Conservation (phyloP, 495 filamentous ascomycete genomes). For the Tuber umbilicatum region DNA sequence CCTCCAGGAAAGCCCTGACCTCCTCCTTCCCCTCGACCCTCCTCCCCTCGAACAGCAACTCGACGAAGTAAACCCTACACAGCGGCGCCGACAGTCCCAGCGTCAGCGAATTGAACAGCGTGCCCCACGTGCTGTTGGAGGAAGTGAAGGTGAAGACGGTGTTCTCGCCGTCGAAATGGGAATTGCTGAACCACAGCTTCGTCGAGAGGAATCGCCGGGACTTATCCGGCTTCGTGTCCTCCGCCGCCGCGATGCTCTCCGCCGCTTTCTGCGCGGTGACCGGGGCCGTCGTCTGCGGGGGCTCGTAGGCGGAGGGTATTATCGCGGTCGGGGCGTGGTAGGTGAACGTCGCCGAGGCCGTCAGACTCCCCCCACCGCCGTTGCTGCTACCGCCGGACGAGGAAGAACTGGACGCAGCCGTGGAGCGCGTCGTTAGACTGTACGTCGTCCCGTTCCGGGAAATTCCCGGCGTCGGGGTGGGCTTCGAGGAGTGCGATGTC, state of each 20-base stretch:
- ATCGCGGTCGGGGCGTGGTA: slow-evolving; percentile 10
- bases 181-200: slow-evolving; percentile 20
- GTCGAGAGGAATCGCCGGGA: slow-evolving; percentile 27
- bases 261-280: slow-evolving; percentile 6
- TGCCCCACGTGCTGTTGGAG: slow-evolving; percentile 25
- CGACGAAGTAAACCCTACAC: slow-evolving; percentile 32
- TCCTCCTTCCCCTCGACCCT: slow-evolving; percentile 12
- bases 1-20: slow-evolving; percentile 14
- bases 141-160: slow-evolving; percentile 29
- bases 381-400: background rate
- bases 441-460: slow-evolving; percentile 11
- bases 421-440: slow-evolving; percentile 11
- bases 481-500: background rate
- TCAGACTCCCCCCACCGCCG: background rate
- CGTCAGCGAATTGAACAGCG: slow-evolving; percentile 25
- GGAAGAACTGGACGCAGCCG: slow-evolving; percentile 10
- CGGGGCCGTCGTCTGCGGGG: slow-evolving; percentile 3
- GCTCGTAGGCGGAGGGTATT: slow-evolving; percentile 17
- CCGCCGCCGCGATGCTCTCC: slow-evolving; percentile 8
- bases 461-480: background rate
- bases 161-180: slow-evolving; percentile 13
- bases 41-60: slow-evolving; percentile 23
- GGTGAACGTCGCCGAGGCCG: slow-evolving; percentile 11
- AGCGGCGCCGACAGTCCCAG: slow-evolving; percentile 26
- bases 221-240: slow-evolving; percentile 17